Percentiles rank a stretch among this genome's conserved stretches.
Conservation (phyloP, 495 filamentous ascomycete genomes). For the Talaromyces adpressus region DNA sequence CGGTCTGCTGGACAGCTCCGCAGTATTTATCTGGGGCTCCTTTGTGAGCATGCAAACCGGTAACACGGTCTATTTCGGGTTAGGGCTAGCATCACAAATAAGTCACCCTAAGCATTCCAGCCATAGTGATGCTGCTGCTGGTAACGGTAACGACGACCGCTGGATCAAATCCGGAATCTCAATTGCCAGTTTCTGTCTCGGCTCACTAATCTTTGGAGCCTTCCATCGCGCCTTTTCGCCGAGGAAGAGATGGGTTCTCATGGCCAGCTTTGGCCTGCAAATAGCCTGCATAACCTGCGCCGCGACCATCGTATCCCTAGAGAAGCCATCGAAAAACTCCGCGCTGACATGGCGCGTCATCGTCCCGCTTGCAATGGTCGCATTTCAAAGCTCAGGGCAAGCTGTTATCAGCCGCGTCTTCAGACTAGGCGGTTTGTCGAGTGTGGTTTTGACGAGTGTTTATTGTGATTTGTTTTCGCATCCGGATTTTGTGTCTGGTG, state of each 20-base stretch:
- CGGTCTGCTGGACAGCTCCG: slow-evolving; percentile 64
- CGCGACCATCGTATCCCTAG: slow-evolving; percentile 50
- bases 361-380: slow-evolving; percentile 54
- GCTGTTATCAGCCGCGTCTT: slow-evolving; percentile 61
- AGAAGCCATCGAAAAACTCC: slow-evolving; percentile 27
- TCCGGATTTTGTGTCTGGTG: slow-evolving; percentile 36
- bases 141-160: slow-evolving; percentile 20
- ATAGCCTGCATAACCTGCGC: slow-evolving; percentile 44
- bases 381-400: slow-evolving; percentile 66
- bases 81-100: slow-evolving; percentile 42
- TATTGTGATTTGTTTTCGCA: slow-evolving; percentile 68
- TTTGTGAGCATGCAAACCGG: slow-evolving; percentile 79
- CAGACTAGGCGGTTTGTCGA: slow-evolving; percentile 53
- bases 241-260: slow-evolving; percentile 53
- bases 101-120: not conserved
- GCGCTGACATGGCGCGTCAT: slow-evolving; percentile 49
- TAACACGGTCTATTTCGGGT: slow-evolving; percentile 69
- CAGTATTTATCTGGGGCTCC: slow-evolving; percentile 65
- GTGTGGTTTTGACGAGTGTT: slow-evolving; percentile 64
- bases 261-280: slow-evolving; percentile 53
- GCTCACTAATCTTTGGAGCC: slow-evolving; percentile 54
- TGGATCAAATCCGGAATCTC: slow-evolving; percentile 63
- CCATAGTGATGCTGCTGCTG: not conserved
- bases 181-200: slow-evolving; percentile 58
- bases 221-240: slow-evolving; percentile 53